Percentiles rank a stretch among this genome's conserved stretches.
phyloP scores from a whole-genome alignment of 202 grass and related monocot genomes.

The Hordeum pubiflorum region DNA sequence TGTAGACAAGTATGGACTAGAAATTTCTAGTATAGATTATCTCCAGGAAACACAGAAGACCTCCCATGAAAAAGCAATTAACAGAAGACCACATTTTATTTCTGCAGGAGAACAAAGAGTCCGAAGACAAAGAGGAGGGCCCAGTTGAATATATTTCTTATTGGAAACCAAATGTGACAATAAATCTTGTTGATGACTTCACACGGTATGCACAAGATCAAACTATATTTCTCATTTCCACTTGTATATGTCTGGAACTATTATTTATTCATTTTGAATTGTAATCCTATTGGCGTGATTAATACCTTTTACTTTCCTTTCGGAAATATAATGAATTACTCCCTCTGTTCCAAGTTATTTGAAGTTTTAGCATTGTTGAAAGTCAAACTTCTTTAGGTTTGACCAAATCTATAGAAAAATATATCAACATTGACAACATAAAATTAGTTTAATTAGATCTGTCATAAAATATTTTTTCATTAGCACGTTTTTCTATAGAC shows the following conservation, averaged over 20 bases:
- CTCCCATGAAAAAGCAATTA: neutral
- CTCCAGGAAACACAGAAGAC: conserved; percentile 3
- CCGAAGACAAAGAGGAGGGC: conserved; percentile 66
- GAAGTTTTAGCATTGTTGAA: too few species aligned
- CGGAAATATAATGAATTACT: neutral
- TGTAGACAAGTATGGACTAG: conserved; percentile 3
- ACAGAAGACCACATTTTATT: conserved; percentile 1
- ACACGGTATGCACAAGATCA: conserved; percentile 53
- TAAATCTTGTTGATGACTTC: conserved; percentile 91
- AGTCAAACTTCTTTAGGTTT: too few species aligned
- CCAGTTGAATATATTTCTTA: conserved; percentile 77
- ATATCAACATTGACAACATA: too few species aligned
- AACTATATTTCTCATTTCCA: conserved; percentile 2
- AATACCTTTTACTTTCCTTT: neutral
- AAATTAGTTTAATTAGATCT: too few species aligned
- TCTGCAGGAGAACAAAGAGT: conserved; percentile 51
- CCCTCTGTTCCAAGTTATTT: too few species aligned
- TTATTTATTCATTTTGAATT: neutral
- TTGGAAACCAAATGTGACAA: conserved; percentile 97
- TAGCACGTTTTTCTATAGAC: too few species aligned
- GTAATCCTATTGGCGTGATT: neutral
- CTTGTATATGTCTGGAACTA: neutral
- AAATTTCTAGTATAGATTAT: conserved; percentile 19
- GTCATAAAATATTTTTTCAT: too few species aligned
- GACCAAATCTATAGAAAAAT: too few species aligned